Evolutionary conservation across 441 rosid genomes (phyloP), one percentile per base, ranked within the genome.

Genomic region (Jatropha multifida): DNA sequence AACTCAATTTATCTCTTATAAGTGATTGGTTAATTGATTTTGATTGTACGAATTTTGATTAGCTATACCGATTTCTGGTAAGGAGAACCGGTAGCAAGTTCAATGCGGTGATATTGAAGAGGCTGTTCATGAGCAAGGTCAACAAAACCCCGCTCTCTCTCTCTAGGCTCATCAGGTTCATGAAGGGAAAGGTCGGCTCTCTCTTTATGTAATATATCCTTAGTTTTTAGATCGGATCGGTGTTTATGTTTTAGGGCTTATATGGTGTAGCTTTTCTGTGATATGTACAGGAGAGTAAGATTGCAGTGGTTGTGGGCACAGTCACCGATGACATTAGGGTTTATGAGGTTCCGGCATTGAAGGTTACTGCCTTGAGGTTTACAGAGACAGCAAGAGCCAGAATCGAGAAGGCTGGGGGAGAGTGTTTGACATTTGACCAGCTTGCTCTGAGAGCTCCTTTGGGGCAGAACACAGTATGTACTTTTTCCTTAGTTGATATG

Each of bases 341-440:
- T 40, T 88, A 95, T 51, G 97, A 93, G 54, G 91, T 93, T 52
- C 97, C 98, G 0, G 87, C 95, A 0, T 52, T 95, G 81, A 95
- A 95, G 73, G 92, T 95, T 18, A 89, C 94, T 11, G 97, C 98
- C 48, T 78, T 95, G 82, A 89, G 89, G 84, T 95, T 95, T 71
- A 92, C 97, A 0, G 94, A 95, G 83, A 91, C 94, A 0, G 95
- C 92, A 6, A 89, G 97, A 54, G 98, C 97, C 11, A 81, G 97
- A 79, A 93, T 95, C 52, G 98, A 90, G 89, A 93, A 93, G 80
- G 94, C 94, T 42, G 98, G 98, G 20, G 99, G 99, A 20, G 98
- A 95, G 79, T 95, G 99, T 84, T 82, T 95, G 77, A 95, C 98
- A 26, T 95, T 95, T 75, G 98, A 95, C 44, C 97, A 93, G 85